These are phyloP conservation scores for Lepidium sativum DNA, from an alignment of 345 rosid species.

Conservation along the genomic window DNA sequence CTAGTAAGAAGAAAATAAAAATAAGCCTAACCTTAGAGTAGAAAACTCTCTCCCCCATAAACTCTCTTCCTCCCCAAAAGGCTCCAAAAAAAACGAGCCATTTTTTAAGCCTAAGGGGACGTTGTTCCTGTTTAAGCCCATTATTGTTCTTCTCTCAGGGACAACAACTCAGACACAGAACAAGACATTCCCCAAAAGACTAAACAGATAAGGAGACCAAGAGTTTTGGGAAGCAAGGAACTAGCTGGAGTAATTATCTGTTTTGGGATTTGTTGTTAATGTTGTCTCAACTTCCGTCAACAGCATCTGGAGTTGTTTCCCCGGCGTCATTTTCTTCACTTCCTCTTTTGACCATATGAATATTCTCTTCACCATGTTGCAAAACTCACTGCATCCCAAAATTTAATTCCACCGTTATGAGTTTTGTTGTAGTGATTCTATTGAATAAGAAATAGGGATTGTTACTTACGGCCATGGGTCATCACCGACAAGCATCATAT, in stretches of 20 bases:
- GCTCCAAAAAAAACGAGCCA: conserved; percentile 21
- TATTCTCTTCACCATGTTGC: background rate
- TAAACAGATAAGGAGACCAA: background rate
- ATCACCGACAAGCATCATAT: conserved; percentile 66
- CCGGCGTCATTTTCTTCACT: conserved; percentile 61
- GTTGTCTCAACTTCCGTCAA: conserved; percentile 51
- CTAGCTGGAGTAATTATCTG: conserved; percentile 15
- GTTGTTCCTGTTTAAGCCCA: background rate
- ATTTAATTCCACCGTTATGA: background rate
- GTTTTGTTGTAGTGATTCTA: background rate
- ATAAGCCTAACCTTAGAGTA: background rate
- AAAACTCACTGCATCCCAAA: background rate
- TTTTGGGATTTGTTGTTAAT: conserved; percentile 22
- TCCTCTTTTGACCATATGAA: conserved; percentile 49
- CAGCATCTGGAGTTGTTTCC: conserved; percentile 40
- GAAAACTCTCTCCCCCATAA: conserved; percentile 7
- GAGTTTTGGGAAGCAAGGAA: background rate
- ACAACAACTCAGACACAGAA: background rate
- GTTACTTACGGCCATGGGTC: conserved; percentile 72
- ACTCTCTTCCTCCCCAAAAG: conserved; percentile 7
- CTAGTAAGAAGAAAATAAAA: background rate
- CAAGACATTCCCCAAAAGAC: background rate
- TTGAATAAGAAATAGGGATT: background rate
- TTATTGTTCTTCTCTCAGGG: background rate
- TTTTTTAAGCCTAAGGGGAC: background rate